phyloP scores from a whole-genome alignment of 805 yeast genomes.

The Candida ponderosae region DNA sequence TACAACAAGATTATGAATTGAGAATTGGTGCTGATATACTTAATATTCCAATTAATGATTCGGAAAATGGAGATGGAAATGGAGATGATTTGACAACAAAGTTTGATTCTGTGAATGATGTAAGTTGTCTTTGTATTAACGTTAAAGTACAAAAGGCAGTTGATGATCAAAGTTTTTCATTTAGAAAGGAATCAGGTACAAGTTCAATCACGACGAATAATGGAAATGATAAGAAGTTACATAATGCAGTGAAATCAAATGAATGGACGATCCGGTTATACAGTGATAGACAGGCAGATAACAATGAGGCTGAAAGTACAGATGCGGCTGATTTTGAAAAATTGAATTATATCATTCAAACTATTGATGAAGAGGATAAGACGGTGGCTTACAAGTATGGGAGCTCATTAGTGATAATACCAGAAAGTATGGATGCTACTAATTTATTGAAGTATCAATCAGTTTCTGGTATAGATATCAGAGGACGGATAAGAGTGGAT shows the following conservation, averaged over 20 bases:
- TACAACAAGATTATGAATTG: conserved; percentile 24
- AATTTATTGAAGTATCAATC: conserved; percentile 31
- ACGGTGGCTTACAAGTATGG: conserved; percentile 67
- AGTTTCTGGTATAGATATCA: conserved; percentile 49
- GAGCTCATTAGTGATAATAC: conserved; percentile 43
- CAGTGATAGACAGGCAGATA: conserved; percentile 10
- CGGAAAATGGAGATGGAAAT: conserved; percentile 17
- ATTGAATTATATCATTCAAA: conserved; percentile 11
- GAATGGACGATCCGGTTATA: conserved; percentile 18
- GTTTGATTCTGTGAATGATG: background rate
- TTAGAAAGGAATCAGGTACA: conserved; percentile 1
- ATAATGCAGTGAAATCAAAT: conserved; percentile 7
- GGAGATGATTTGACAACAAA: conserved; percentile 8
- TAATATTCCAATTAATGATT: too few species aligned
- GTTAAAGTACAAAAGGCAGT: too few species aligned
- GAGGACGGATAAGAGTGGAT: conserved; percentile 45
- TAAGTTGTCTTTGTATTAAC: too few species aligned
- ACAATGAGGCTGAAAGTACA: conserved; percentile 16
- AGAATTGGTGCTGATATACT: conserved; percentile 36
- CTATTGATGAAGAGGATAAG: conserved; percentile 32
- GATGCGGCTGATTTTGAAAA: conserved; percentile 19
- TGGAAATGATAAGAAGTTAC: conserved; percentile 8
- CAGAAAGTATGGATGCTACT: conserved; percentile 36
- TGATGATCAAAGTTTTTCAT: too few species aligned
- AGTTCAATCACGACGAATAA: conserved; percentile 14